phyloP scores from a whole-genome alignment of 2,329 filamentous ascomycete genomes.

The Pseudocercospora eumusae region DNA sequence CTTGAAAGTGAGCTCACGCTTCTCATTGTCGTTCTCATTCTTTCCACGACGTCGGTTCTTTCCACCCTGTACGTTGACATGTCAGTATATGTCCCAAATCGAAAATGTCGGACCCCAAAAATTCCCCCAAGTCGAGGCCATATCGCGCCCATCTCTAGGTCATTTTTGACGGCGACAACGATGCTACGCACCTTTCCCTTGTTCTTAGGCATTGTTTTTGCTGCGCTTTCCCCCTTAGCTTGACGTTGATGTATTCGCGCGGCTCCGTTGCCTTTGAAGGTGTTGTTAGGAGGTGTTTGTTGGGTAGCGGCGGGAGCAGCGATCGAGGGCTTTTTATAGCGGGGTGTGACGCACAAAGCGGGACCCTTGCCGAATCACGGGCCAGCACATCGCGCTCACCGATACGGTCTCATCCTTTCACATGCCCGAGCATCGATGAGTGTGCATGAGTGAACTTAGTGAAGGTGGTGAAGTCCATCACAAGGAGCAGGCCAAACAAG shows the following conservation, averaged over 20 bases:
- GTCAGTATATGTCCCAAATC: slow-evolving; percentile 31
- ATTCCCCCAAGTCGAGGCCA: too few relatives aligned
- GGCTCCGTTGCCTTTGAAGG: slow-evolving; percentile 33
- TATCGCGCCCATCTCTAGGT: slow-evolving; percentile 2
- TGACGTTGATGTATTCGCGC: slow-evolving; percentile 27
- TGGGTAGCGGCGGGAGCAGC: slow-evolving; percentile 13
- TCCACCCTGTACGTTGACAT: slow-evolving; percentile 67
- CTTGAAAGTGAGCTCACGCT: slow-evolving; percentile 98
- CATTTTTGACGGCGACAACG: slow-evolving; percentile 18
- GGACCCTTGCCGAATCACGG: neutral
- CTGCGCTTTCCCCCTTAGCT: slow-evolving; percentile 24
- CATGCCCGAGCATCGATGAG: neutral
- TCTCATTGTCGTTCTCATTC: slow-evolving; percentile 85
- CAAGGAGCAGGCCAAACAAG: neutral
- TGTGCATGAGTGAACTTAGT: neutral
- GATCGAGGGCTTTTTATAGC: slow-evolving; percentile 11
- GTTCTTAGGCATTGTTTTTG: slow-evolving; percentile 96
- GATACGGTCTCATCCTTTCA: neutral
- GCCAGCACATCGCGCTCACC: neutral
- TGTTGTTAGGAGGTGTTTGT: slow-evolving; percentile 6
- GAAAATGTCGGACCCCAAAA: too few relatives aligned
- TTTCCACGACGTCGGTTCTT: slow-evolving; percentile 98
- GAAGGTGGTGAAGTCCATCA: neutral
- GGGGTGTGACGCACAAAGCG: slow-evolving; percentile 1
- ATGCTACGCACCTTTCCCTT: slow-evolving; percentile 86